These are phyloP conservation scores for Eucalyptus erythrocorys DNA, from an alignment of 345 rosid species.

Conservation along the genomic window DNA sequence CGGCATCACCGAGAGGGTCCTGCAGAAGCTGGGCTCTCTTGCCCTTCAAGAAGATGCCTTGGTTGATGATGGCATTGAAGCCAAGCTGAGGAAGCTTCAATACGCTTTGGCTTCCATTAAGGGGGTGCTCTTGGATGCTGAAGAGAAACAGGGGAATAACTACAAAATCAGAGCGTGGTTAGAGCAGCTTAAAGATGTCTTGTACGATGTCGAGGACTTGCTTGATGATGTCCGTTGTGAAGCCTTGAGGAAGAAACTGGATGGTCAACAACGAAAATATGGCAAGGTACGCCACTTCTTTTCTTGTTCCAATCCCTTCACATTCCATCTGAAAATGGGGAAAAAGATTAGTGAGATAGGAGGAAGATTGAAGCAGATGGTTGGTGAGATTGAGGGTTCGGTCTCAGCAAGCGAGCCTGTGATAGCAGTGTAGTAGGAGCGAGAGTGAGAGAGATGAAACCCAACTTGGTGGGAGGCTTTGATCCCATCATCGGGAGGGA, in stretches of 20 bases:
- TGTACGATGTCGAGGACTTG: not conserved
- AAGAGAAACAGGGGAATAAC: not conserved
- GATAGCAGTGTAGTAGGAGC: not conserved
- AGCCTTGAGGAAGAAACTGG: not conserved
- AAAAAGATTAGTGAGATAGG: not conserved
- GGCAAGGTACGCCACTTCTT: not conserved
- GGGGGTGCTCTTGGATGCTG: not conserved
- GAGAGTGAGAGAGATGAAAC: not conserved
- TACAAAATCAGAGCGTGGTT: not conserved
- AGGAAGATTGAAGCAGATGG: not conserved
- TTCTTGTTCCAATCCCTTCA: not conserved
- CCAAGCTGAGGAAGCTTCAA: not conserved
- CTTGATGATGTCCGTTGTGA: not conserved
- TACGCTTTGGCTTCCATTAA: not conserved
- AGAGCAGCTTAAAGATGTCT: not conserved
- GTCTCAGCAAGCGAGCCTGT: not conserved
- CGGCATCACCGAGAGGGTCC: not conserved
- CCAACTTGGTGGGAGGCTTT: not conserved
- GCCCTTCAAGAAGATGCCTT: not conserved
- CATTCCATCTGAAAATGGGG: not conserved
- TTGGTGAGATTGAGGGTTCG: not conserved
- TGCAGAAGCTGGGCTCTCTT: not conserved
- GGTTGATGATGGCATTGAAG: not conserved
- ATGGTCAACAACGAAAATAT: not conserved
- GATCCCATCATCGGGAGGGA: not conserved